A percentile compares a stretch with the other conserved stretches of the same genome.
Evolutionary conservation across 2,329 filamentous ascomycete genomes (phyloP).

Genomic region (Fusarium aywerte): DNA sequence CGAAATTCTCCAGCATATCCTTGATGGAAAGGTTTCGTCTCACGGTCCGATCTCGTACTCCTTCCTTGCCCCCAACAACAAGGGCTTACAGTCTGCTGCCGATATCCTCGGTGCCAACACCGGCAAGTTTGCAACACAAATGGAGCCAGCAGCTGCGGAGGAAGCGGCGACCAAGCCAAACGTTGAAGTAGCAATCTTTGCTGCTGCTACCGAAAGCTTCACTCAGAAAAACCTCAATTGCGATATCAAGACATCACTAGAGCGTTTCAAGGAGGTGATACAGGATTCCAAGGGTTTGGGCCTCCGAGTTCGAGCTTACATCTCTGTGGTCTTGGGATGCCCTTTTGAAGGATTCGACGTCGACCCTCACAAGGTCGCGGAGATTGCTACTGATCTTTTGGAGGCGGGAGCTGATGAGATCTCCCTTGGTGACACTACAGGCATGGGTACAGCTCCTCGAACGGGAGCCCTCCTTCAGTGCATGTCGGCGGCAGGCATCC

Average conservation of each 20-base stretch:
- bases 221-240: slow-evolving; percentile 86
- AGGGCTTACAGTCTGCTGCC: slow-evolving; percentile 74
- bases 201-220: slow-evolving; percentile 83
- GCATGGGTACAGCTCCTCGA: slow-evolving; percentile 83
- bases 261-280: slow-evolving; percentile 77
- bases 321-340: slow-evolving; percentile 83
- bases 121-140: slow-evolving; percentile 62
- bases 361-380: slow-evolving; percentile 70
- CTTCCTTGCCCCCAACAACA: slow-evolving; percentile 82
- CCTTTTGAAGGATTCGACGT: slow-evolving; percentile 77
- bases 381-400: slow-evolving; percentile 75
- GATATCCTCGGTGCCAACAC: slow-evolving; percentile 64
- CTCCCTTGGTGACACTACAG: slow-evolving; percentile 88
- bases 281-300: slow-evolving; percentile 71
- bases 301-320: slow-evolving; percentile 79
- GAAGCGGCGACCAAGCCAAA: slow-evolving; percentile 58
- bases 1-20: slow-evolving; percentile 76
- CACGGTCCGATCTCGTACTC: slow-evolving; percentile 74
- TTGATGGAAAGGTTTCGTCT: slow-evolving; percentile 66
- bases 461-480: slow-evolving; percentile 73
- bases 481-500: slow-evolving; percentile 73
- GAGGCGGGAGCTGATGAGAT: slow-evolving; percentile 94
- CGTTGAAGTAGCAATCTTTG: slow-evolving; percentile 82
- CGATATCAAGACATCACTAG: slow-evolving; percentile 77
- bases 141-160: slow-evolving; percentile 54